Base-by-base conservation (phyloP, 1,139 yeast genomes). In the Sugiyamaella neomexicana region DNA sequence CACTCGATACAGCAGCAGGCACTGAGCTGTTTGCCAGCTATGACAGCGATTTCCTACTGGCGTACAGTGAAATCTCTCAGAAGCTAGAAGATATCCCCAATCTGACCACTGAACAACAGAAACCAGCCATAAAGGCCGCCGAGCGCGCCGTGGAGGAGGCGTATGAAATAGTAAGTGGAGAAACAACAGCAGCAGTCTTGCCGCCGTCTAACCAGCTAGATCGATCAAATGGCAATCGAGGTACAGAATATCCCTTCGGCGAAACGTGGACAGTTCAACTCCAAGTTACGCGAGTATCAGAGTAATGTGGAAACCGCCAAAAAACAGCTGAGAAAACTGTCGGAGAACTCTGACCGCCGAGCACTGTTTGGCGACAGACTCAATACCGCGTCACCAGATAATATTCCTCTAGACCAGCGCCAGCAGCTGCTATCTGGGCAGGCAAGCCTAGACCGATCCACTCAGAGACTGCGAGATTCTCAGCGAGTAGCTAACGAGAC, bases 401-500 rank as follows among this genome's bases (percentile, higher is more conserved):
- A 76, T 43, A 73, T 75, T 39, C 79, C 81, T 52, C 82, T 83
- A 56, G 80, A 80, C 51, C 98, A 93, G 71, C 80, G 99, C 52
- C 89, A 87, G 63, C 89, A 87, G 63, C 76, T 95, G 49, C 75
- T 95, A 56, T 79, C 80, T 54, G 89, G 89, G 58, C 89, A 89
- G 65, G 85, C 91, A 1, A 79, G 95, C 1, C 77, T 95, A 58
- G 96, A 89, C 63, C 78, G 95, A 61, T 82, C 95, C 1, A 81
- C 90, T 1, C 95, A 90, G 61, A 78, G 97, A 64, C 77, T 95
- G 55, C 80, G 86, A 58, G 97, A 93, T 46, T 86, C 95, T 40
- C 96, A 93, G 62, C 78, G 98, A 60, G 77, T 91, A 4, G 99
- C 99, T 2, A 77, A 87, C 55, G 99, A 95, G 65, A 91, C 99